These are phyloP conservation scores for Vitrella brassicaformis DNA, from an alignment of 73 alveolate species.

Conservation along the genomic window DNA sequence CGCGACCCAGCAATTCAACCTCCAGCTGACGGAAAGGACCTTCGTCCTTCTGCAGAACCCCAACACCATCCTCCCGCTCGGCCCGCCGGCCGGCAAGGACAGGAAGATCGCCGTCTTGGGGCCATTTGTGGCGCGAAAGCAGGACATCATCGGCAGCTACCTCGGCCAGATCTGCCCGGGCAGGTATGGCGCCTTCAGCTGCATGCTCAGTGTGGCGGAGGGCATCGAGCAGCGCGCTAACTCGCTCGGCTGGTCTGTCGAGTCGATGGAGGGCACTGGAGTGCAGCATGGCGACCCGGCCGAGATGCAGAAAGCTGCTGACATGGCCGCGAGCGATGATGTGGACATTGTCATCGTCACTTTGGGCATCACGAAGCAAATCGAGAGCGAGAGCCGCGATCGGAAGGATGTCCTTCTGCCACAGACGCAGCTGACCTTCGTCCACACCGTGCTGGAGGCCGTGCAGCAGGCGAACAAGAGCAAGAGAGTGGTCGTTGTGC, in stretches of 20 bases:
- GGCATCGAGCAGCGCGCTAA: no score
- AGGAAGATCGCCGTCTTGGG: slow-evolving; percentile 6
- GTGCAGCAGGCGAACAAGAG: background rate
- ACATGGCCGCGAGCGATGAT: background rate
- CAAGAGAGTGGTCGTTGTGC: slow-evolving; percentile 1
- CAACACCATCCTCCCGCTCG: no score
- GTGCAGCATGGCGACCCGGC: no score
- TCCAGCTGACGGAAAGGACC: background rate
- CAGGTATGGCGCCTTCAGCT: background rate
- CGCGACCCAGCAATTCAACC: no score
- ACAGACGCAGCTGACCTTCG: background rate
- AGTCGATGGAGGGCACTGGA: no score
- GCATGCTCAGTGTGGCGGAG: no score
- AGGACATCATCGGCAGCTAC: slow-evolving; percentile 7
- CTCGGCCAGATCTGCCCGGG: slow-evolving; percentile 11
- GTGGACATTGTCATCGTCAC: background rate
- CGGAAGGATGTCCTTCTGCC: background rate
- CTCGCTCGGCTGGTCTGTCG: no score
- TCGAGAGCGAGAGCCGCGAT: slow-evolving; percentile 4
- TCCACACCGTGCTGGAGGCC: background rate
- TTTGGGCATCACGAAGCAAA: background rate
- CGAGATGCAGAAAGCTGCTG: no score
- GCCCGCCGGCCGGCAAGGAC: no score
- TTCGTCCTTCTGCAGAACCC: no score
- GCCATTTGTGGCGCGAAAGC: background rate